phyloP scores from a whole-genome alignment of 202 grass and related monocot species.

The Dendrocalamus latiflorus region DNA sequence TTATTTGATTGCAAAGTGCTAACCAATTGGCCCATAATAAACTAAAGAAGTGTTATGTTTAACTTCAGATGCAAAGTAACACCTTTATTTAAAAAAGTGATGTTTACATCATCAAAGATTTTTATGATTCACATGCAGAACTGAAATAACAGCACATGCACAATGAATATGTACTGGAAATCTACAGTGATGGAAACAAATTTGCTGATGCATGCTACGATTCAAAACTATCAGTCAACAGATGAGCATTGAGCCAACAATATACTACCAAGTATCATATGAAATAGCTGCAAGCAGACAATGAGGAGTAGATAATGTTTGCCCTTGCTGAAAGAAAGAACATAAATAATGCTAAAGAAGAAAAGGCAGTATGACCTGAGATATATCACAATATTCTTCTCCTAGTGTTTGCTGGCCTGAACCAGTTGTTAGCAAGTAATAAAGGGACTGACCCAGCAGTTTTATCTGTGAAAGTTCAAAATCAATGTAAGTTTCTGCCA shows the following conservation, averaged over 20 bases:
- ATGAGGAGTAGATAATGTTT: neutral
- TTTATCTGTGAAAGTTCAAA: conserved; percentile 44
- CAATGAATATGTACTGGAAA: neutral
- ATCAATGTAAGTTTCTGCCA: neutral
- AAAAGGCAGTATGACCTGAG: conserved; percentile 51
- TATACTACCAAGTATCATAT: neutral
- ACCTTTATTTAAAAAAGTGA: neutral
- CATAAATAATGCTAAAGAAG: conserved; percentile 15
- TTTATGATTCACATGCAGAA: neutral
- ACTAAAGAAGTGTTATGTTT: neutral
- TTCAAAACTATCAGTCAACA: neutral
- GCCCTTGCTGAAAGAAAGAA: neutral
- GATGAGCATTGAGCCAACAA: neutral
- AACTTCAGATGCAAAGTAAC: neutral
- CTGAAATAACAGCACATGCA: neutral
- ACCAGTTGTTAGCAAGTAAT: conserved; percentile 94
- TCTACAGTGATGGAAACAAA: neutral
- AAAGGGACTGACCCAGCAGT: conserved; percentile 92
- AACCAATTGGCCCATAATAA: neutral
- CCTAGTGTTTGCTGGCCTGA: conserved; percentile 95
- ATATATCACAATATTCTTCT: conserved; percentile 99
- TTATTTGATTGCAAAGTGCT: neutral
- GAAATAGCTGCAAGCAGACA: conserved; percentile 22
- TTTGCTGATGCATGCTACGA: neutral
- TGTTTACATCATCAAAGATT: neutral